Percentiles rank a stretch among this genome's conserved stretches.
Conservation (phyloP, 2,329 filamentous ascomycete species). For the Cladosporium sp. region DNA sequence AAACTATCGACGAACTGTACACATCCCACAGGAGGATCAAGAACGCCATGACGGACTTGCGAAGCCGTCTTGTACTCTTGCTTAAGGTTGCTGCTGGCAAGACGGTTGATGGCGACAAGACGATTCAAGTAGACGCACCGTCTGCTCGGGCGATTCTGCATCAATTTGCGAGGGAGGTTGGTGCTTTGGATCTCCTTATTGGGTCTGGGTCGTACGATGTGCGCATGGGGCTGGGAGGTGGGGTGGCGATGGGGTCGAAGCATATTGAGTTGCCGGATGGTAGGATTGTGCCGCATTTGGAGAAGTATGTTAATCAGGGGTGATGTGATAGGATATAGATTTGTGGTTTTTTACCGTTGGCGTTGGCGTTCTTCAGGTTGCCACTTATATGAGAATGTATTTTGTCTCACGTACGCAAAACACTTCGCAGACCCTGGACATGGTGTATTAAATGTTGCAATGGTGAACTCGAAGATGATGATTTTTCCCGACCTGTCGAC, state of each 20-base stretch:
- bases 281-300: background rate
- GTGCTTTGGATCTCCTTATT: background rate
- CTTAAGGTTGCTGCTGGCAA: background rate
- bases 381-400: no score
- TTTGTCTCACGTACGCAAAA: no score
- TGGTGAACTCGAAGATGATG: no score
- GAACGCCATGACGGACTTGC: background rate
- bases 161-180: background rate
- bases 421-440: no score
- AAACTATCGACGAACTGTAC: background rate
- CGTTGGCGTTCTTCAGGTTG: no score
- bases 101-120: no score
- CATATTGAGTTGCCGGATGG: background rate
- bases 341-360: background rate
- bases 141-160: slow-evolving; percentile 1
- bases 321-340: background rate
- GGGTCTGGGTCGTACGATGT: background rate
- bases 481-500: no score
- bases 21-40: background rate
- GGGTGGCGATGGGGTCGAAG: background rate
- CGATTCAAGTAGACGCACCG: background rate
- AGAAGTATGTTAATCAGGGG: background rate
- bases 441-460: no score
- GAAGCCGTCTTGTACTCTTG: background rate
- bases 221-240: background rate